These are phyloP conservation scores for Hippophae tibetana DNA, from an alignment of 306 rosid genomes.

Conservation along the genomic window DNA sequence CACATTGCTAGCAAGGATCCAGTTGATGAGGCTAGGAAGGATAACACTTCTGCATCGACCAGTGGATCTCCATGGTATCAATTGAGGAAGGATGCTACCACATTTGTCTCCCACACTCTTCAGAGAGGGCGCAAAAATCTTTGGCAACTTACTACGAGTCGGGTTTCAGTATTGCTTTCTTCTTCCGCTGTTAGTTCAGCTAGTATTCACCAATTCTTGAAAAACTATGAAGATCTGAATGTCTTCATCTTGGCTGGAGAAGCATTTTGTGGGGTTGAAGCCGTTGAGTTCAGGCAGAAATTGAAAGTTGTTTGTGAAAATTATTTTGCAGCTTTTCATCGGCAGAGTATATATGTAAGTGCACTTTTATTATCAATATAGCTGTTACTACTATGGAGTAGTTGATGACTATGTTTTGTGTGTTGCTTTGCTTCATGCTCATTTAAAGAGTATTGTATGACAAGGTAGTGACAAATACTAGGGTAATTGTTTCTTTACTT, in stretches of 20 bases:
- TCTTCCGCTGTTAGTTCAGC: constrained; percentile 72
- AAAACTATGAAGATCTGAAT: constrained; percentile 83
- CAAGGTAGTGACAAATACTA: background rate
- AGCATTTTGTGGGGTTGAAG: constrained; percentile 95
- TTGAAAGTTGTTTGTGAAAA: constrained; percentile 87
- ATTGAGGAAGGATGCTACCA: constrained; percentile 77
- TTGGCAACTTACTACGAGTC: constrained; percentile 93
- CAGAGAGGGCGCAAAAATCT: constrained; percentile 87
- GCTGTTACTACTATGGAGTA: constrained; percentile 15
- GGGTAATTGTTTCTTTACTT: background rate
- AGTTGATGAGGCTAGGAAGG: constrained; percentile 40
- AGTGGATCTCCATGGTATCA: constrained; percentile 94
- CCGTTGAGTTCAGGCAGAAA: constrained; percentile 93
- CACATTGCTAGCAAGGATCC: constrained; percentile 24
- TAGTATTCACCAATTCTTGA: constrained; percentile 93
- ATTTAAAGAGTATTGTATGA: background rate
- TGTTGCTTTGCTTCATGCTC: background rate
- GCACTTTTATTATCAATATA: constrained; percentile 20
- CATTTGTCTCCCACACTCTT: constrained; percentile 80
- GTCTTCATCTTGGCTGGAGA: constrained; percentile 91
- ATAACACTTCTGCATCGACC: constrained; percentile 49
- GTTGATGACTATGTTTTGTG: constrained; percentile 11
- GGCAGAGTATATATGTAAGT: constrained; percentile 86
- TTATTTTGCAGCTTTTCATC: constrained; percentile 82
- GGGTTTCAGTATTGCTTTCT: constrained; percentile 89